A percentile compares a stretch with the other conserved stretches of the same genome.
Evolutionary conservation across 495 filamentous ascomycete species (phyloP).

Genomic region (Tuber magnatum): DNA sequence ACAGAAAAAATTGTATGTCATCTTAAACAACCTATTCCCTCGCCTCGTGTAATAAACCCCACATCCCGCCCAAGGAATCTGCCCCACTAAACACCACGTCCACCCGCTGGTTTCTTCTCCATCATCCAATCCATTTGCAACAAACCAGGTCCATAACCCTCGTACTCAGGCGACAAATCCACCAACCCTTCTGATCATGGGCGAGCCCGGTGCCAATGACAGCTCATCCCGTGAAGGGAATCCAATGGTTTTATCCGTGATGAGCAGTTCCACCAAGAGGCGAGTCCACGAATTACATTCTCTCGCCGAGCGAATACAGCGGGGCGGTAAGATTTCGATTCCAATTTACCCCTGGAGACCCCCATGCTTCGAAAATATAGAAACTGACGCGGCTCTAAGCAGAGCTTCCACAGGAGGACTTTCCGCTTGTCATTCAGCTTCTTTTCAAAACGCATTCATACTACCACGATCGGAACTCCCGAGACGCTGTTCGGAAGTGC

Average conservation of each 20-base stretch:
- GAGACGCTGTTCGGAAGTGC: slow-evolving; percentile 70
- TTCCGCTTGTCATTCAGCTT: slow-evolving; percentile 52
- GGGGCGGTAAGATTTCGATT: slow-evolving; percentile 42
- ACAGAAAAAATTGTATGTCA: neutral
- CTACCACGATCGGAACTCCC: slow-evolving; percentile 77
- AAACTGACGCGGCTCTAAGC: slow-evolving; percentile 11
- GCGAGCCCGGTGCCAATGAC: slow-evolving; percentile 15
- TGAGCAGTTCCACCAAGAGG: slow-evolving; percentile 48
- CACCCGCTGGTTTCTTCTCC: neutral
- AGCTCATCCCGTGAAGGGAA: slow-evolving; percentile 19
- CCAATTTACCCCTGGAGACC: neutral
- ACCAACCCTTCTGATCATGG: slow-evolving; percentile 16
- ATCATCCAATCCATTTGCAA: neutral
- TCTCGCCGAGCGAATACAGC: slow-evolving; percentile 45
- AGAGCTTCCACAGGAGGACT: slow-evolving; percentile 35
- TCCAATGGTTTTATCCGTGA: slow-evolving; percentile 32
- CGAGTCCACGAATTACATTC: slow-evolving; percentile 46
- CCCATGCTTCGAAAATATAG: neutral
- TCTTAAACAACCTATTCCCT: neutral
- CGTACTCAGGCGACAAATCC: slow-evolving; percentile 2
- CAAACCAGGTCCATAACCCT: neutral
- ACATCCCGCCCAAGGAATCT: neutral
- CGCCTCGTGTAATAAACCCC: neutral
- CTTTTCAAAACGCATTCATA: slow-evolving; percentile 79
- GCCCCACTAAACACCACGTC: neutral